Percentiles rank a stretch among this genome's conserved stretches.
Conservation (phyloP, 495 filamentous ascomycete species). For the Xylaria intraflava region DNA sequence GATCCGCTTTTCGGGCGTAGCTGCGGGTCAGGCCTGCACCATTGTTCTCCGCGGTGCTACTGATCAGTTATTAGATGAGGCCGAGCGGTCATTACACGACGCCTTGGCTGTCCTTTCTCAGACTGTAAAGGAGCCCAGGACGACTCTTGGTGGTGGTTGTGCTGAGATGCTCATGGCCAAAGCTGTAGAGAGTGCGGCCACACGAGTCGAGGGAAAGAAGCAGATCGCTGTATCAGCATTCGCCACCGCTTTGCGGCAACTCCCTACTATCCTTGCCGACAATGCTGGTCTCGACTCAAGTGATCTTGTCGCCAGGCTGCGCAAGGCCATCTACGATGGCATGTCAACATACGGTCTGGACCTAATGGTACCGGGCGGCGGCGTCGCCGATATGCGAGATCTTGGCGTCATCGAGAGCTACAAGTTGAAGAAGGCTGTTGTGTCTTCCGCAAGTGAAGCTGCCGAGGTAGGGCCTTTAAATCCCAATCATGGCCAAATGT, state of each 20-base stretch:
- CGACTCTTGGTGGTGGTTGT: conserved; percentile 90
- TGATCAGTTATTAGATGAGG: conserved; percentile 93
- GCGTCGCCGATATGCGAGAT: conserved; percentile 93
- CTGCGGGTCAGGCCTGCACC: conserved; percentile 90
- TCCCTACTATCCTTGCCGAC: conserved; percentile 94
- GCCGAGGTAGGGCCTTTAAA: conserved; percentile 67
- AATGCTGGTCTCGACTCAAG: conserved; percentile 95
- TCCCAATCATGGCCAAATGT: neutral
- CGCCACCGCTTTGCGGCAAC: conserved; percentile 78
- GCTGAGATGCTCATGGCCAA: conserved; percentile 99
- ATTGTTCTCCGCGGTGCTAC: conserved; percentile 95
- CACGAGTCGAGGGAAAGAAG: conserved; percentile 94
- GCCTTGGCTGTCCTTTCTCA: conserved; percentile 95
- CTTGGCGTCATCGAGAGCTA: conserved; percentile 95
- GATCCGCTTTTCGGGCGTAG: conserved; percentile 95
- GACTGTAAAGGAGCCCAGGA: conserved; percentile 89
- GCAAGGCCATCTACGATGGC: conserved; percentile 89
- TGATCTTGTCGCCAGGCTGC: conserved; percentile 83
- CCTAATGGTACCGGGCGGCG: conserved; percentile 80
- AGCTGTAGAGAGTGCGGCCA: conserved; percentile 89
- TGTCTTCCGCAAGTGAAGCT: conserved; percentile 89
- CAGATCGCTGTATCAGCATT: conserved; percentile 89
- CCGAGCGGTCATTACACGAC: conserved; percentile 92
- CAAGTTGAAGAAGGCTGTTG: conserved; percentile 95
- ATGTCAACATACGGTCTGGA: conserved; percentile 89